phyloP scores from a whole-genome alignment of 2,329 filamentous ascomycete species.

The Xylariaceae sp. region DNA sequence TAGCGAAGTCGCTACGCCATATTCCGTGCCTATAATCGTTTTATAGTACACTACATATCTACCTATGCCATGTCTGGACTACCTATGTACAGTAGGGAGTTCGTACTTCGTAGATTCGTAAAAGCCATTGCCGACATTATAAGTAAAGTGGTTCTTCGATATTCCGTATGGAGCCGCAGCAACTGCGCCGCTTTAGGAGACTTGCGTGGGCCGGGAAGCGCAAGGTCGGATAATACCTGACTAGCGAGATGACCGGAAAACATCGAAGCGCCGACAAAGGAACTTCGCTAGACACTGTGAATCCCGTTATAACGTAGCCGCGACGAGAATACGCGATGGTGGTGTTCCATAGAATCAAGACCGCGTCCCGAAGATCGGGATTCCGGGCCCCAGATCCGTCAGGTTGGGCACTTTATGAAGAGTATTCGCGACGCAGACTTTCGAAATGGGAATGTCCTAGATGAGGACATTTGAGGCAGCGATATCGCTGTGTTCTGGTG shows the following conservation, averaged over 20 bases:
- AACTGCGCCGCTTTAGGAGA: not conserved
- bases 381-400: constrained; percentile 9
- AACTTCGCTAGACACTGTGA: not conserved
- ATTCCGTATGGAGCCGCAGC: not conserved
- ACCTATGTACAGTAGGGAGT: too few species aligned
- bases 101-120: too few species aligned
- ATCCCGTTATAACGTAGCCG: not conserved
- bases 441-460: not conserved
- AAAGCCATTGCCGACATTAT: not conserved
- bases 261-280: not conserved
- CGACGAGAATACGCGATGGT: not conserved
- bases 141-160: not conserved
- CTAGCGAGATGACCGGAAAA: constrained; percentile 1
- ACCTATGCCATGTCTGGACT: too few species aligned
- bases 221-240: not conserved
- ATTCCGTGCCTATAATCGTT: not conserved
- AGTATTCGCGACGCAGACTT: not conserved
- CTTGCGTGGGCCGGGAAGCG: not conserved
- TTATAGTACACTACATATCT: too few species aligned
- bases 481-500: too few species aligned
- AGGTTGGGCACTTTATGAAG: constrained; percentile 6
- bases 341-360: constrained; percentile 1
- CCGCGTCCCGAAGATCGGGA: constrained; percentile 6
- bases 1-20: not conserved
- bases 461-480: too few species aligned